These are phyloP conservation scores for Boletus huronensis DNA, from an alignment of 768 basidiomycete species.

Conservation along the genomic window DNA sequence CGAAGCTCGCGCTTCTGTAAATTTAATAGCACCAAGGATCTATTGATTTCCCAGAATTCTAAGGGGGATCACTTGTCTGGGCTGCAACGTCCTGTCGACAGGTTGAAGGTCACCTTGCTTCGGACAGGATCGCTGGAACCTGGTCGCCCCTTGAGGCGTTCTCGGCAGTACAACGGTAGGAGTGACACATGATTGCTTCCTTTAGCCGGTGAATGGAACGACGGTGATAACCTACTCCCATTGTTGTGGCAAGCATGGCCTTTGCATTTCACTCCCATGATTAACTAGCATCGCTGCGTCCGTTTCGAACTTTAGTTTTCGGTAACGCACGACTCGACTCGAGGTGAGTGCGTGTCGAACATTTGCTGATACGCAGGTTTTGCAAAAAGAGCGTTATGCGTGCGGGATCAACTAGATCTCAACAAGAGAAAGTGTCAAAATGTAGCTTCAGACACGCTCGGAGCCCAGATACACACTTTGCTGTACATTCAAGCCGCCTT, in stretches of 20 bases:
- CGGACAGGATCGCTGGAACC: too few relatives aligned
- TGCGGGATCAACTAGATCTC: background rate
- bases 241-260: background rate
- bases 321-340: too few relatives aligned
- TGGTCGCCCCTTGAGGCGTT: too few relatives aligned
- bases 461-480: background rate
- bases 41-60: too few relatives aligned
- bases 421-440: background rate
- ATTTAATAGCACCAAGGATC: too few relatives aligned
- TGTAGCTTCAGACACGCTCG: background rate
- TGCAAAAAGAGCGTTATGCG: too few relatives aligned
- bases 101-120: too few relatives aligned
- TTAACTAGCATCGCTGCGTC: background rate
- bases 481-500: background rate
- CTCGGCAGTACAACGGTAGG: too few relatives aligned
- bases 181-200: background rate
- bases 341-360: background rate
- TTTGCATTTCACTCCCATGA: background rate
- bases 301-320: background rate
- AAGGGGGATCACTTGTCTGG: too few relatives aligned
- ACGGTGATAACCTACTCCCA: background rate
- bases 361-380: background rate
- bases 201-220: too few relatives aligned
- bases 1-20: too few relatives aligned
- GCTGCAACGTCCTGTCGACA: too few relatives aligned